Percentiles rank a stretch among this genome's conserved stretches.
Evolutionary conservation across 2,329 filamentous ascomycete genomes (phyloP).

Genomic region (Hortaea sp.): DNA sequence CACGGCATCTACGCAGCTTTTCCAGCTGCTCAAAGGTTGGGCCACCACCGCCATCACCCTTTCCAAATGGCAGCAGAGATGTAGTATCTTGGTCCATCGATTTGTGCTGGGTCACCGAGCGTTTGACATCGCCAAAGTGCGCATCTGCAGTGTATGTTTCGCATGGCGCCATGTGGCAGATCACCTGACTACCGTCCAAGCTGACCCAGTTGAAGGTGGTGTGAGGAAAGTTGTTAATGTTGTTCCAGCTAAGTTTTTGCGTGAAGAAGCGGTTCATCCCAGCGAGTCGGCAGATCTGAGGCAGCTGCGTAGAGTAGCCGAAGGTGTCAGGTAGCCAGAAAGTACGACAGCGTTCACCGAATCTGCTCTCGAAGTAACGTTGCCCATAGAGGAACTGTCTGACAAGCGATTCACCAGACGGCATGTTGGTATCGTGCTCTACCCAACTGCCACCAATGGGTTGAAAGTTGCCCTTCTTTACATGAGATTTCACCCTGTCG

Average conservation of each 20-base stretch:
- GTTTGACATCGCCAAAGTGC: slow-evolving; percentile 85
- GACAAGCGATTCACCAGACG: slow-evolving; percentile 85
- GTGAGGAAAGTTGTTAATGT: slow-evolving; percentile 98
- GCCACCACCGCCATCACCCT: slow-evolving; percentile 91
- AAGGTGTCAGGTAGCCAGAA: slow-evolving; percentile 99
- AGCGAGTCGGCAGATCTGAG: slow-evolving; percentile 85
- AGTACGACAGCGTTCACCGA: slow-evolving; percentile 76
- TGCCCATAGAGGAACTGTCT: slow-evolving; percentile 95
- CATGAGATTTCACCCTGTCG: slow-evolving; percentile 81
- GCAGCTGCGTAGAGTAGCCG: slow-evolving; percentile 89
- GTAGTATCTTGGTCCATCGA: slow-evolving; percentile 88
- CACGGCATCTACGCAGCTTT: slow-evolving; percentile 85
- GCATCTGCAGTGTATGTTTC: slow-evolving; percentile 95
- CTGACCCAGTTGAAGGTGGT: slow-evolving; percentile 99
- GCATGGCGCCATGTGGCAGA: slow-evolving; percentile 93
- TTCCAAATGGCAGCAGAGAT: slow-evolving; percentile 86
- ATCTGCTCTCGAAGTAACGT: slow-evolving; percentile 85
- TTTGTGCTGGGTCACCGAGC: slow-evolving; percentile 87
- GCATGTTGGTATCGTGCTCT: slow-evolving; percentile 96
- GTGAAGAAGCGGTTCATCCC: slow-evolving; percentile 96
- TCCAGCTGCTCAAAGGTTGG: slow-evolving; percentile 91
- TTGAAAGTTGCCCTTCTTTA: slow-evolving; percentile 83
- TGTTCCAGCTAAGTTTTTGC: slow-evolving; percentile 99
- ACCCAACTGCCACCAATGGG: slow-evolving; percentile 98
- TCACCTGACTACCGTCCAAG: slow-evolving; percentile 87